These are phyloP conservation scores for Globisporangium cederbergense DNA, from an alignment of 352 stramenopile species.

Conservation along the genomic window DNA sequence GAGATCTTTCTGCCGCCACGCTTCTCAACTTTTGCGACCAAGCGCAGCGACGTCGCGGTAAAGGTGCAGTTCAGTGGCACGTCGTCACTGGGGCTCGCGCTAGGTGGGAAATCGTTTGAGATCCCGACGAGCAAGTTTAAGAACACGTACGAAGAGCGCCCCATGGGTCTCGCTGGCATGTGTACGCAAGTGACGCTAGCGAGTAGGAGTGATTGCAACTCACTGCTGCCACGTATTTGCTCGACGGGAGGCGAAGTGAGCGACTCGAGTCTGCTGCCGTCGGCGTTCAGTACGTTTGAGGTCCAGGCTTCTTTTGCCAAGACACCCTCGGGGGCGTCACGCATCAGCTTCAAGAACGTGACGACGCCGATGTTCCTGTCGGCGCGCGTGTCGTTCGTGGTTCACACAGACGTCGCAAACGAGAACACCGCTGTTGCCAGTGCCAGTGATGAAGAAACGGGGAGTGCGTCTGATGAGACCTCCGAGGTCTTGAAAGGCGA, in stretches of 20 bases:
- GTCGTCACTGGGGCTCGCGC: conserved; percentile 1
- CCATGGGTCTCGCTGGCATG: neutral
- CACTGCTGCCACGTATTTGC: neutral
- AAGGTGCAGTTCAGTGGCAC: conserved; percentile 4
- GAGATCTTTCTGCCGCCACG: conserved; percentile 1
- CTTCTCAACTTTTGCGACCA: conserved; percentile 3
- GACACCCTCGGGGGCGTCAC: neutral
- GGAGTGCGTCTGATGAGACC: neutral
- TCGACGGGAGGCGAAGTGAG: neutral
- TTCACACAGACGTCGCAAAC: neutral
- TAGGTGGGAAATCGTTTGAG: conserved; percentile 4
- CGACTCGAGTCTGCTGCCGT: neutral
- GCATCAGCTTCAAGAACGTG: neutral
- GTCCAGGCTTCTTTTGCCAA: neutral
- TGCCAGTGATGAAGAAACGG: neutral
- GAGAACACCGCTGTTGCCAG: neutral
- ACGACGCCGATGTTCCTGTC: neutral
- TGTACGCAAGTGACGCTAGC: neutral
- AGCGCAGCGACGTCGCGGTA: neutral
- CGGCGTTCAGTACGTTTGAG: conserved; percentile 3
- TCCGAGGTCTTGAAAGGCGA: neutral
- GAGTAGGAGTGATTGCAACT: neutral
- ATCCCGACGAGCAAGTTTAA: conserved; percentile 6
- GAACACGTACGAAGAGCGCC: conserved; percentile 3
- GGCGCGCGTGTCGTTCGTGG: neutral